These are phyloP conservation scores for Thalia dealbata DNA, from an alignment of 176 grass and related monocot species.

Conservation along the genomic window DNA sequence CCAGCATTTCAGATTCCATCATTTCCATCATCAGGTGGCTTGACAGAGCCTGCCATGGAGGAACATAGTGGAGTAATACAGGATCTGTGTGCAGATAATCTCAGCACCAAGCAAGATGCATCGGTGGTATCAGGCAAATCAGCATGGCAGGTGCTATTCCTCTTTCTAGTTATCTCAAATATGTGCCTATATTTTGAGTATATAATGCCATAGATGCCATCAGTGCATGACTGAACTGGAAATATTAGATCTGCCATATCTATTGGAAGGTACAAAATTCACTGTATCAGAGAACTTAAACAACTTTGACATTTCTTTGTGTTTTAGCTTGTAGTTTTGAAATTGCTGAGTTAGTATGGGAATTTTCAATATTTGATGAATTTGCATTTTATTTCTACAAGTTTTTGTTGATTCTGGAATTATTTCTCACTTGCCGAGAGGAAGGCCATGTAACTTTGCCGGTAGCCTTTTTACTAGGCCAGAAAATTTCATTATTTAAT, in stretches of 20 bases:
- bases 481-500: neutral
- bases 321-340: neutral
- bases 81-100: slow-evolving; percentile 47
- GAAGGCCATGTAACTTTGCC: neutral
- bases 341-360: neutral
- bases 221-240: neutral
- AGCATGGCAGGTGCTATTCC: slow-evolving; percentile 46
- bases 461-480: neutral
- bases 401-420: neutral
- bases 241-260: neutral
- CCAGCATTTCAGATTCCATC: slow-evolving; percentile 26
- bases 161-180: slow-evolving; percentile 1
- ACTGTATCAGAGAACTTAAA: neutral
- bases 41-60: slow-evolving; percentile 32
- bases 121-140: slow-evolving; percentile 36
- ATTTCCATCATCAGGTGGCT: slow-evolving; percentile 26
- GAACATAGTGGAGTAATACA: slow-evolving; percentile 41
- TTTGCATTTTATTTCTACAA: neutral
- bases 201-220: neutral
- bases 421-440: neutral
- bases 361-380: neutral
- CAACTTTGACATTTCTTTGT: too few species aligned
- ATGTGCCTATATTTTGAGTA: neutral
- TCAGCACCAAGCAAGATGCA: slow-evolving; percentile 38
- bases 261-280: neutral